Evolutionary conservation across 352 stramenopile species (phyloP), one percentile per base, ranked within the genome.

Genomic region (Pythium folliculosum): DNA sequence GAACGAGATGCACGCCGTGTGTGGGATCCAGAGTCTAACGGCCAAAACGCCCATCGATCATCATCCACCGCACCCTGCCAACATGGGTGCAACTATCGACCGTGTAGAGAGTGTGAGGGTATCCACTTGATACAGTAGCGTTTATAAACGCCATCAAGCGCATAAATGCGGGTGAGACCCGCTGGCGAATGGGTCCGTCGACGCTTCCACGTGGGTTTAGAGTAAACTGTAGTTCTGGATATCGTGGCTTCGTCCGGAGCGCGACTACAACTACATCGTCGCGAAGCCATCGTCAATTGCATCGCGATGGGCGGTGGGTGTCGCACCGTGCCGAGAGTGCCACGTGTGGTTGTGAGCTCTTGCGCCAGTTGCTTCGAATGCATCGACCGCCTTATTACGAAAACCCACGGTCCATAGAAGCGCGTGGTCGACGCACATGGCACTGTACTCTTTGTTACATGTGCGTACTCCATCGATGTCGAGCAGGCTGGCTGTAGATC

Each of bases 201-300:
- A 21, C 23, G 10, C 37, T 19, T 21, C 23, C 48, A 54, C 22
- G 48, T 54, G 48, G 48, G 12, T 35, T 37, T 35, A 5, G 47
- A 16, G 40, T 44, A n/a, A n/a, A 17, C 17, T 44, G 13, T n/a
- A 3, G 40, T 47, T n/a, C 40, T 47, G 40, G 14, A 47, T 47
- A 54, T 37, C 48, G 48, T 54, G 48, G 48, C 21, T 38, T 54
- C 48, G 48, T 54, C 7, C 10, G 19, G 48, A 47, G 6, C 14
- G 40, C 40, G 40, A 47, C 40, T 49, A 32, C 54, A 61, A 47
- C 40, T 49, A 32, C 54, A 61, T 52, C 54, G 38, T n/a, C 22
- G 25, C 54, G 54, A 61, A 61, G 19, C 35, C 54, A 61, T 61
- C 5, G 3, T 9, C 23, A 16, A 37, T 21, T 17, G 47, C 32